Conservation (phyloP, 306 rosid genomes). For the Dalbergia cultrata region DNA sequence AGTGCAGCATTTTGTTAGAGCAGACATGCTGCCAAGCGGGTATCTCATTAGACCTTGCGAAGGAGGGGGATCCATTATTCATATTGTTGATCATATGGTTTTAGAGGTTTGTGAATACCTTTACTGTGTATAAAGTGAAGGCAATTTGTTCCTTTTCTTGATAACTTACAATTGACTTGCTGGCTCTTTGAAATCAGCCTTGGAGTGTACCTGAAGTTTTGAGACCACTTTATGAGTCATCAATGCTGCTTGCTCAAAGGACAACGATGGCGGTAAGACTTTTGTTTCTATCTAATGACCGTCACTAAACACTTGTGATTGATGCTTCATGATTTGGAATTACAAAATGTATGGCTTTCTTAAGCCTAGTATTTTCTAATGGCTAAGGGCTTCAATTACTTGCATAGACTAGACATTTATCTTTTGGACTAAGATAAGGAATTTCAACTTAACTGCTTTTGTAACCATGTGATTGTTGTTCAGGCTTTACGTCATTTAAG, state of each 20-base stretch:
- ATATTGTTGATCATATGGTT: slow-evolving; percentile 92
- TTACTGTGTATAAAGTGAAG: background rate
- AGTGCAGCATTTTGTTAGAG: slow-evolving; percentile 93
- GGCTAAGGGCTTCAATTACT: background rate
- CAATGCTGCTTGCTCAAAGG: slow-evolving; percentile 91
- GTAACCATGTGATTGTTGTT: slow-evolving; percentile 41
- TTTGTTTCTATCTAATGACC: slow-evolving; percentile 1
- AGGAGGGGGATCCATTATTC: slow-evolving; percentile 96
- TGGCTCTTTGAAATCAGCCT: slow-evolving; percentile 65
- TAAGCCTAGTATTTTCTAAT: slow-evolving; percentile 2
- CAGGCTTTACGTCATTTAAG: slow-evolving; percentile 93
- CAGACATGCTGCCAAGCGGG: slow-evolving; percentile 92
- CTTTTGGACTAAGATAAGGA: background rate
- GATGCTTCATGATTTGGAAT: slow-evolving; percentile 17
- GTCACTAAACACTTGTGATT: background rate
- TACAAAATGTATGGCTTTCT: background rate
- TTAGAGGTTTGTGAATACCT: slow-evolving; percentile 70
- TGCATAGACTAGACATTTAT: background rate
- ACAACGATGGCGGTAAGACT: slow-evolving; percentile 88
- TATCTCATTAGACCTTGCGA: slow-evolving; percentile 96
- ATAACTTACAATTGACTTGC: slow-evolving; percentile 33
- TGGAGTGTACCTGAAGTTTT: slow-evolving; percentile 98
- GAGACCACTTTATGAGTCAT: slow-evolving; percentile 94
- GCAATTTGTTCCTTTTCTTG: slow-evolving; percentile 32
- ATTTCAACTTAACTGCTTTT: slow-evolving; percentile 22